Conservation (phyloP, 2,329 filamentous ascomycete genomes). For the Rugonectria rugulosa region DNA sequence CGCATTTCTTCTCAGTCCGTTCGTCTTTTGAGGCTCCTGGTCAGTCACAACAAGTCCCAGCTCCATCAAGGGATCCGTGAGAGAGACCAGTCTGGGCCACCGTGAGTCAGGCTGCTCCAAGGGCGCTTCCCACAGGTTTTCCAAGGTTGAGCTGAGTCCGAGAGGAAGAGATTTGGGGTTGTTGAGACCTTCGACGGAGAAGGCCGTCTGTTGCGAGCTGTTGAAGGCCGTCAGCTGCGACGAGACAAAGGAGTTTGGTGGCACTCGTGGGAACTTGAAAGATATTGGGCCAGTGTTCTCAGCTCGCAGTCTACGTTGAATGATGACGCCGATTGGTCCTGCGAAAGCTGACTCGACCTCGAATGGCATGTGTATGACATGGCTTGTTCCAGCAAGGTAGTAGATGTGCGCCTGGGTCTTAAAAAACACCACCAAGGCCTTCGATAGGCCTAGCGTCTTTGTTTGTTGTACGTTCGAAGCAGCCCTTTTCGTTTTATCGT, state of each 20-base stretch:
- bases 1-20: constrained; percentile 42
- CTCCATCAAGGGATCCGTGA: constrained; percentile 87
- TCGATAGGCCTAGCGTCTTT: constrained; percentile 50
- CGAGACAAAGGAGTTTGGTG: constrained; percentile 84
- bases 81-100: constrained; percentile 79
- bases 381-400: constrained; percentile 85
- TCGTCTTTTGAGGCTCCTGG: constrained; percentile 50
- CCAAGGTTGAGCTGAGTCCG: constrained; percentile 61
- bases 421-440: constrained; percentile 88
- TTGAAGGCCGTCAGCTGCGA: constrained; percentile 67
- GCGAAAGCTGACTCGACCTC: constrained; percentile 89
- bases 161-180: constrained; percentile 63
- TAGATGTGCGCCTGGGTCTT: constrained; percentile 94
- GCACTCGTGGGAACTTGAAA: constrained; percentile 67
- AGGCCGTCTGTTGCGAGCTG: constrained; percentile 58
- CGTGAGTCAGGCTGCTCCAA: constrained; percentile 63
- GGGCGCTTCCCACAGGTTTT: constrained; percentile 65
- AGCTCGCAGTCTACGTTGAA: constrained; percentile 77
- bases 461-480: constrained; percentile 19
- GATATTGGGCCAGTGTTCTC: constrained; percentile 60
- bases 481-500: constrained; percentile 35
- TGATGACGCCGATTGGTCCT: constrained; percentile 80
- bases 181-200: constrained; percentile 65
- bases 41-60: constrained; percentile 80
- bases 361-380: constrained; percentile 93